Evolutionary conservation across 805 yeast species (phyloP).

Genomic region (Jamesozyma lodderae): DNA sequence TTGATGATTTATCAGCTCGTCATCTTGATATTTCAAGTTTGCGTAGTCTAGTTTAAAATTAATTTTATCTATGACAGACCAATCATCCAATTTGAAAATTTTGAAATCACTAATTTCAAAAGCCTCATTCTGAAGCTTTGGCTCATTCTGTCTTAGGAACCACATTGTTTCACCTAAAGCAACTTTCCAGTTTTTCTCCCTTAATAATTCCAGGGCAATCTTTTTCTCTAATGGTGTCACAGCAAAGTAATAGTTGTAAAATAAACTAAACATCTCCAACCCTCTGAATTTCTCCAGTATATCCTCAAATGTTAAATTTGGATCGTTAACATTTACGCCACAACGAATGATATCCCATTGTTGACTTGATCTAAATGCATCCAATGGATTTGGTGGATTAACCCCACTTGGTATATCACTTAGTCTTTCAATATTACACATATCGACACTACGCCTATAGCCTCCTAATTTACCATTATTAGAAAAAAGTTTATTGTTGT

Average conservation of each 20-base stretch:
- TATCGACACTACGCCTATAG: slow-evolving; percentile 23
- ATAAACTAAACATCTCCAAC: slow-evolving; percentile 32
- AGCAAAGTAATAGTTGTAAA: slow-evolving; percentile 38
- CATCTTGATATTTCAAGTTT: slow-evolving; percentile 9
- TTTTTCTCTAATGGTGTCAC: slow-evolving; percentile 35
- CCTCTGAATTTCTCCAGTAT: slow-evolving; percentile 23
- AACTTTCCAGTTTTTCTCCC: slow-evolving; percentile 34
- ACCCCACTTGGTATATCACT: slow-evolving; percentile 22
- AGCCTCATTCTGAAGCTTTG: slow-evolving; percentile 32
- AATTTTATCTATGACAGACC: slow-evolving; percentile 36
- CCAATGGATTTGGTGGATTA: slow-evolving; percentile 30
- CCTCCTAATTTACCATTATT: slow-evolving; percentile 23
- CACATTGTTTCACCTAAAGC: slow-evolving; percentile 28
- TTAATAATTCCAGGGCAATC: slow-evolving; percentile 29
- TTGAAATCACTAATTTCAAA: slow-evolving; percentile 38
- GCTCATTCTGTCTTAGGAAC: slow-evolving; percentile 34
- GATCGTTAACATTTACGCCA: slow-evolving; percentile 12
- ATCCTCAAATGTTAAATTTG: slow-evolving; percentile 5
- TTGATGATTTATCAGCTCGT: not conserved
- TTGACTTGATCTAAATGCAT: slow-evolving; percentile 28
- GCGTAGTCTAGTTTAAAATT: slow-evolving; percentile 34
- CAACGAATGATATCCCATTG: slow-evolving; percentile 29
- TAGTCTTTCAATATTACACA: slow-evolving; percentile 22
- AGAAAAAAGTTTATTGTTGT: slow-evolving; percentile 15
- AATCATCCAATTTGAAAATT: slow-evolving; percentile 36